Evolutionary conservation across 2,329 filamentous ascomycete species (phyloP).

Genomic region (Dichotomopilus funicola): DNA sequence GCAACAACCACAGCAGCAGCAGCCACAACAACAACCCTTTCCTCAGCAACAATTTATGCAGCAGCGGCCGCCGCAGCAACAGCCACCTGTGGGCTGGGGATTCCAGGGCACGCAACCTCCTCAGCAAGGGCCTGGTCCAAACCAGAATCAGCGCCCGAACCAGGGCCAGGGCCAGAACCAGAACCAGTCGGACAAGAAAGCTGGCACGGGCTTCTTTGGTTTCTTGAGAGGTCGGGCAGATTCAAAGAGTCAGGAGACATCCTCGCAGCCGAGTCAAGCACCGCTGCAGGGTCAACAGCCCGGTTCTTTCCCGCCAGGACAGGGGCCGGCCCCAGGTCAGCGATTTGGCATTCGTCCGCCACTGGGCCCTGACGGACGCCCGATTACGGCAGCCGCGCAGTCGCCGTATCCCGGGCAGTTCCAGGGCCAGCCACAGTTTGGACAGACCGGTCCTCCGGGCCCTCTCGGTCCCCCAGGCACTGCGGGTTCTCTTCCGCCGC

Average conservation of each 20-base stretch:
- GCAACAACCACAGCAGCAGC: no score
- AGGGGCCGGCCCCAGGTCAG: constrained; percentile 12
- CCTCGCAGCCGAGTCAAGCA: constrained; percentile 6
- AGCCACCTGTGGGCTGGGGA: neutral
- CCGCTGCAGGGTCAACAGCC: constrained; percentile 3
- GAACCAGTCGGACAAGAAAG: constrained; percentile 14
- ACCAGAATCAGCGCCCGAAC: constrained; percentile 1
- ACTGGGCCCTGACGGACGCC: constrained; percentile 21
- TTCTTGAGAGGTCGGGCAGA: constrained; percentile 18
- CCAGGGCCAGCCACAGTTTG: constrained; percentile 9
- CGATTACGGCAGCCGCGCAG: constrained; percentile 11
- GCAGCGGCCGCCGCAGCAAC: no score
- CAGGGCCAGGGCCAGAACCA: constrained; percentile 4
- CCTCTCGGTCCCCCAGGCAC: neutral
- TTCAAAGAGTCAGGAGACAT: constrained; percentile 14
- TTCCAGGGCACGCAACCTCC: constrained; percentile 9
- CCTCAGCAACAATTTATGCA: no score
- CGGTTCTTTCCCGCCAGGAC: constrained; percentile 9
- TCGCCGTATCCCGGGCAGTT: constrained; percentile 16
- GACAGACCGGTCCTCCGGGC: constrained; percentile 4
- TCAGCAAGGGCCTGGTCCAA: constrained; percentile 1
- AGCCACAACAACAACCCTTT: no score
- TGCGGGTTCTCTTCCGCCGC: constrained; percentile 1
- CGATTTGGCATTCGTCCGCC: constrained; percentile 17
- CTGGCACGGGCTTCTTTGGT: constrained; percentile 20